Conservation (phyloP, 768 basidiomycete genomes). For the Pleurotus ostreatus region DNA sequence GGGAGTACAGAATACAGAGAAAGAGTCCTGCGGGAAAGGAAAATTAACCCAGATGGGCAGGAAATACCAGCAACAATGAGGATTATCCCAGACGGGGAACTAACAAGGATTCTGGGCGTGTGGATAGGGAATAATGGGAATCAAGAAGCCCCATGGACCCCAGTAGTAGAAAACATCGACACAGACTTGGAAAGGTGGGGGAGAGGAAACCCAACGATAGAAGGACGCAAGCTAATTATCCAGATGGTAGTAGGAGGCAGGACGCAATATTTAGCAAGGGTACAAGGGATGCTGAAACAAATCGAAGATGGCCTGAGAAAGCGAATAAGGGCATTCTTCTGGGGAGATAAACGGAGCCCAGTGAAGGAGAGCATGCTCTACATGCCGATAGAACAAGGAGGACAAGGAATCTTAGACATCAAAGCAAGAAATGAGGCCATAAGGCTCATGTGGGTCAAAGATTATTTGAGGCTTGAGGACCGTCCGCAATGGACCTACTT, state of each 20-base stretch:
- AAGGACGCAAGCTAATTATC: slow-evolving; percentile 19
- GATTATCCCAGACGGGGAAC: slow-evolving; percentile 23
- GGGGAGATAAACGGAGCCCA: slow-evolving; percentile 11
- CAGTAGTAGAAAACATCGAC: slow-evolving; percentile 22
- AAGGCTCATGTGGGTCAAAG: not conserved
- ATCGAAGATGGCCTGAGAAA: slow-evolving; percentile 18
- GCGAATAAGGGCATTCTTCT: slow-evolving; percentile 22
- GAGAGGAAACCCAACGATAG: slow-evolving; percentile 22
- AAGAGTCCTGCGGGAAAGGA: no score
- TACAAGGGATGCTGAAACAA: slow-evolving; percentile 31
- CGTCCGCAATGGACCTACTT: not conserved
- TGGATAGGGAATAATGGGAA: slow-evolving; percentile 25
- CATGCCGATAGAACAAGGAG: not conserved
- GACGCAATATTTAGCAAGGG: slow-evolving; percentile 29
- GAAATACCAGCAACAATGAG: slow-evolving; percentile 16
- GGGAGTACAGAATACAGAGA: not conserved
- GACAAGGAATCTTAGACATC: not conserved
- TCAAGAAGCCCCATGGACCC: slow-evolving; percentile 19
- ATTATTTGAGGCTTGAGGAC: not conserved
- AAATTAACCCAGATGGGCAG: no score
- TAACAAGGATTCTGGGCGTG: slow-evolving; percentile 26
- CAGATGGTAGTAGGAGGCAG: slow-evolving; percentile 24
- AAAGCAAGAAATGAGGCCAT: not conserved
- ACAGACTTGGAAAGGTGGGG: slow-evolving; percentile 18
- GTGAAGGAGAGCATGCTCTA: slow-evolving; percentile 16